Conservation (phyloP, 192 early-diverging fungal genomes). For the Chytriomyces hyalinus region DNA sequence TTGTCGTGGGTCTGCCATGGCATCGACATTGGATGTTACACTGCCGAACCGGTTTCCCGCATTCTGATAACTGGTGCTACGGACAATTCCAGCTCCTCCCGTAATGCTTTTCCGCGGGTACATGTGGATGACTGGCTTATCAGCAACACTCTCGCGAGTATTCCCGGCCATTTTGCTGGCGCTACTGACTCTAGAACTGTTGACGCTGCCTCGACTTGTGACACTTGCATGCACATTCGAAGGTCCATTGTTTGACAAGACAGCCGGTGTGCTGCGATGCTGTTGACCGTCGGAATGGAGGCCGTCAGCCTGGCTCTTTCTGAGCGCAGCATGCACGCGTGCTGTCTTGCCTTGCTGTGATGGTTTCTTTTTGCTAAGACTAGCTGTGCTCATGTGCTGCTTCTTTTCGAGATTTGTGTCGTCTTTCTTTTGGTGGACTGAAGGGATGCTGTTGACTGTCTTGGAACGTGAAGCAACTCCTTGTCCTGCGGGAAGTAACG, state of each 20-base stretch:
- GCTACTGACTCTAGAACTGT: not conserved
- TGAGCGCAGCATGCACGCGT: conserved; percentile 13
- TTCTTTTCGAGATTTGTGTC: not conserved
- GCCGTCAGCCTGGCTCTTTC: not conserved
- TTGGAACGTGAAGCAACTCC: too few relatives aligned
- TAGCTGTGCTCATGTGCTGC: conserved; percentile 1
- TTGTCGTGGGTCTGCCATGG: not conserved
- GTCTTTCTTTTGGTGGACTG: not conserved
- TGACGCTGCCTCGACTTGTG: not conserved
- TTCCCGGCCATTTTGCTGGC: not conserved
- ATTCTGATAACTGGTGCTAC: conserved; percentile 2
- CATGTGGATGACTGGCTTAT: conserved; percentile 49
- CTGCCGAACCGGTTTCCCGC: conserved; percentile 10
- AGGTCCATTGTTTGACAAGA: too few relatives aligned
- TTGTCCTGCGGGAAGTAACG: too few relatives aligned
- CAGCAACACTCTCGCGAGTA: not conserved
- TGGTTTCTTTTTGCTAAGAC: conserved; percentile 18
- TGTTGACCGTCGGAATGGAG: too few relatives aligned
- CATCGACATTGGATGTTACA: conserved; percentile 11
- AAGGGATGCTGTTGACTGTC: too few relatives aligned
- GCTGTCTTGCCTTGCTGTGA: conserved; percentile 29
- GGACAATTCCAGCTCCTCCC: too few relatives aligned
- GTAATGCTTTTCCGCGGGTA: conserved; percentile 50
- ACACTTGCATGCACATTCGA: too few relatives aligned
- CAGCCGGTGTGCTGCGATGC: too few relatives aligned